Conservation (phyloP, 805 yeast genomes). For the Starmerella etchellsii region DNA sequence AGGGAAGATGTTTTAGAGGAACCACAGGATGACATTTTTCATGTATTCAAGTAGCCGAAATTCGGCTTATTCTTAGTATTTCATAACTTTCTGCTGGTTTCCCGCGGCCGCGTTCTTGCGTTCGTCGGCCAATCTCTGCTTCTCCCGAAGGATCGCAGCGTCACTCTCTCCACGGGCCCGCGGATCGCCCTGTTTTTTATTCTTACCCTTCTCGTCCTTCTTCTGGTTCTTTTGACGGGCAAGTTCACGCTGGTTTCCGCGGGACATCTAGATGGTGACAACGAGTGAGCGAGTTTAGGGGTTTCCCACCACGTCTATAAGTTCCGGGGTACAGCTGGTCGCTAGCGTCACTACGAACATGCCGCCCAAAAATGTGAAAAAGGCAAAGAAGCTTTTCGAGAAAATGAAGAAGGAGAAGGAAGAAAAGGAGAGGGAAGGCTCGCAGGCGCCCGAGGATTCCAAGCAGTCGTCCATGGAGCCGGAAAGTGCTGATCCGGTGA, state of each 20-base stretch:
- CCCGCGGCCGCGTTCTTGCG: slow-evolving; percentile 24
- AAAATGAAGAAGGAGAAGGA: slow-evolving; percentile 51
- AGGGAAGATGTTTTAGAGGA: no score
- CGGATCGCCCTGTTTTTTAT: slow-evolving; percentile 76
- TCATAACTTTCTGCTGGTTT: not conserved
- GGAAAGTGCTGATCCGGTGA: no score
- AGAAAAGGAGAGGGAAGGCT: slow-evolving; percentile 5
- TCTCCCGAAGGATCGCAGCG: slow-evolving; percentile 80
- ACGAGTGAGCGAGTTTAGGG: no score
- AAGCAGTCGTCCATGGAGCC: no score
- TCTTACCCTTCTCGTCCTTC: slow-evolving; percentile 55
- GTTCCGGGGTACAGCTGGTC: no score
- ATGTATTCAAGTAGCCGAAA: not conserved
- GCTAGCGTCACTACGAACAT: not conserved
- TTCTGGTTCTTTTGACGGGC: slow-evolving; percentile 82
- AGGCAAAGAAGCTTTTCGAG: slow-evolving; percentile 61
- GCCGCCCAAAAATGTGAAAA: slow-evolving; percentile 35
- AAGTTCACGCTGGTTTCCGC: slow-evolving; percentile 94
- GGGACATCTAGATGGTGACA: slow-evolving; percentile 53
- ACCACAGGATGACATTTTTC: no score
- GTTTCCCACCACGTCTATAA: no score
- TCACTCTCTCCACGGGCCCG: slow-evolving; percentile 73
- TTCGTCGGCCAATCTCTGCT: slow-evolving; percentile 62
- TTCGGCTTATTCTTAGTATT: no score
- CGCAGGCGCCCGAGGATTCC: no score